A percentile compares a stretch with the other conserved stretches of the same genome.
Conservation (phyloP, 2,329 filamentous ascomycete genomes). For the Neocatenulostroma microsporum region DNA sequence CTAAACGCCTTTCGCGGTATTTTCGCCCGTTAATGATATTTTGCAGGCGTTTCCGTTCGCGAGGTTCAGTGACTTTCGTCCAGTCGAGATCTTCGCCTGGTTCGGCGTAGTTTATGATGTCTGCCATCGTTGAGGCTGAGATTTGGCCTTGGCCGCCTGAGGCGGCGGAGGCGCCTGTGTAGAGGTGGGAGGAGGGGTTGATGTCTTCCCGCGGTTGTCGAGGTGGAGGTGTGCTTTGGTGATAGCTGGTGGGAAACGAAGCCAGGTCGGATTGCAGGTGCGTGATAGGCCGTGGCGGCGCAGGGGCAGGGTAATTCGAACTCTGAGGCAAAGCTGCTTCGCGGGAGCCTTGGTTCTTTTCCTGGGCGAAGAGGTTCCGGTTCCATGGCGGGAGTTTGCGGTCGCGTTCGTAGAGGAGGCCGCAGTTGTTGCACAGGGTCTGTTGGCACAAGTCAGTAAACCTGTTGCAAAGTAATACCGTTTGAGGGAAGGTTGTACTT, state of each 20-base stretch:
- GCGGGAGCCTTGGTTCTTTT: slow-evolving; percentile 32
- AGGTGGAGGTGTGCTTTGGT: slow-evolving; percentile 11
- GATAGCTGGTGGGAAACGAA: slow-evolving; percentile 20
- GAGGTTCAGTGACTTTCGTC: slow-evolving; percentile 31
- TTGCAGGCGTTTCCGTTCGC: slow-evolving; percentile 31
- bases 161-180: slow-evolving; percentile 29
- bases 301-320: slow-evolving; percentile 6
- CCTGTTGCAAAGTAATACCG: too few relatives aligned
- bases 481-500: too few relatives aligned
- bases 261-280: slow-evolving; percentile 26
- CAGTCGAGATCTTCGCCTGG: slow-evolving; percentile 34
- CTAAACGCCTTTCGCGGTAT: slow-evolving; percentile 31
- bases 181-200: slow-evolving; percentile 27
- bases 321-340: slow-evolving; percentile 18
- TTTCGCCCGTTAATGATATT: slow-evolving; percentile 36
- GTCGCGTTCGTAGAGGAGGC: slow-evolving; percentile 79
- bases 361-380: slow-evolving; percentile 55
- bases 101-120: slow-evolving; percentile 32
- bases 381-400: slow-evolving; percentile 73
- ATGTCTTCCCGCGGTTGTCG: slow-evolving; percentile 14
- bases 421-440: slow-evolving; percentile 91
- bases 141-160: slow-evolving; percentile 28
- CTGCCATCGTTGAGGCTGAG: slow-evolving; percentile 26
- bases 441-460: too few relatives aligned
- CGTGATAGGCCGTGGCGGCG: slow-evolving; percentile 15